phyloP scores from a whole-genome alignment of 306 rosid species.

The Prinsepia uniflora region DNA sequence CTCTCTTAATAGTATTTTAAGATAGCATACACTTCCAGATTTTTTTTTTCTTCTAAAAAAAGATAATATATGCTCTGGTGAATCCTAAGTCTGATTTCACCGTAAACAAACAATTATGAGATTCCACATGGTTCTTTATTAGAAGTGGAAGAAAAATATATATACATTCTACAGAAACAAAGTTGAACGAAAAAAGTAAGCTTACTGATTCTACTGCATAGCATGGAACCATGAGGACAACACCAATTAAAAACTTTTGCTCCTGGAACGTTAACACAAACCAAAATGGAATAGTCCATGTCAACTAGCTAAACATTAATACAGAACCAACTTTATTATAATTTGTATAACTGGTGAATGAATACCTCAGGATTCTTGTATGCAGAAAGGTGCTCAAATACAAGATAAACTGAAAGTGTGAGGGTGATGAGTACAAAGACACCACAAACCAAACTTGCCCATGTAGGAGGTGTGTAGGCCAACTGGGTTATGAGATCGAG shows the following conservation, averaged over 20 bases:
- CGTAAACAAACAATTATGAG: background rate
- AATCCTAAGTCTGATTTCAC: background rate
- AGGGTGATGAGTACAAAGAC: slow-evolving; percentile 64
- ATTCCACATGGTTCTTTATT: background rate
- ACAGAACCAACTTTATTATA: background rate
- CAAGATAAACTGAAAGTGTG: slow-evolving; percentile 69
- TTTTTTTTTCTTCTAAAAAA: too few species aligned
- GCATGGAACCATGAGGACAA: slow-evolving; percentile 94
- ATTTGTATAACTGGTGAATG: background rate
- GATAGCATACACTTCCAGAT: too few species aligned
- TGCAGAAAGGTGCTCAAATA: slow-evolving; percentile 88
- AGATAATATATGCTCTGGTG: background rate
- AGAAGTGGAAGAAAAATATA: background rate
- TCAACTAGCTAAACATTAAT: slow-evolving; percentile 7
- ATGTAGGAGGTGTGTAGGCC: slow-evolving; percentile 62
- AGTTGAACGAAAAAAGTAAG: slow-evolving; percentile 1
- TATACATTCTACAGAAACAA: background rate
- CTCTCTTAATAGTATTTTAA: too few species aligned
- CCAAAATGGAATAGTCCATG: slow-evolving; percentile 5
- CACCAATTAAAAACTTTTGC: slow-evolving; percentile 91
- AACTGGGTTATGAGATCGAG: slow-evolving; percentile 20
- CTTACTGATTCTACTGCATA: slow-evolving; percentile 95
- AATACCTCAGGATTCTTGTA: slow-evolving; percentile 93
- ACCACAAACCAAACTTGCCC: slow-evolving; percentile 71
- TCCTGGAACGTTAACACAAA: slow-evolving; percentile 41